phyloP scores from a whole-genome alignment of 495 filamentous ascomycete species.

The Xeromyces bisporus region DNA sequence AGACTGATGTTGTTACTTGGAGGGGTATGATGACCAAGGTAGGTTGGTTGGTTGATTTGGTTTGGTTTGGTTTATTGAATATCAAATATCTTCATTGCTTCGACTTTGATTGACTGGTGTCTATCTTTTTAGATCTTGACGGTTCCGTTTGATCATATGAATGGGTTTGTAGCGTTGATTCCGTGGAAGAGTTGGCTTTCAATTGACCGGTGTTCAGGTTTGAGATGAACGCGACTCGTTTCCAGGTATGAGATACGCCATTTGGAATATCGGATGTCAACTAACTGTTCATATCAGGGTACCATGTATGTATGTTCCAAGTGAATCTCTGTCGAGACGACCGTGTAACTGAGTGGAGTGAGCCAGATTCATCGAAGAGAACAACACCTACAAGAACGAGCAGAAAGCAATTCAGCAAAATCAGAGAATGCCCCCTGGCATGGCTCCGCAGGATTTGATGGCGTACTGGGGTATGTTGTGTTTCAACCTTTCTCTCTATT shows the following conservation, averaged over 20 bases:
- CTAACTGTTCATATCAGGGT: slow-evolving; percentile 32
- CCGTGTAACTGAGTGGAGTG: slow-evolving; percentile 4
- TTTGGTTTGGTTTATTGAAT: background rate
- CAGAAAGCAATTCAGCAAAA: slow-evolving; percentile 33
- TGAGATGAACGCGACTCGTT: slow-evolving; percentile 87
- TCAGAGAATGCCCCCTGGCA: slow-evolving; percentile 35
- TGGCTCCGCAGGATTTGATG: slow-evolving; percentile 47
- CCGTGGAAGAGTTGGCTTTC: background rate
- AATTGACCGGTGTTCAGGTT: slow-evolving; percentile 37
- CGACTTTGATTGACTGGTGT: background rate
- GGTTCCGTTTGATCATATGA: slow-evolving; percentile 61
- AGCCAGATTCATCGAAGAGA: slow-evolving; percentile 81
- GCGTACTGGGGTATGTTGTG: slow-evolving; percentile 39
- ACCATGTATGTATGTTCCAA: slow-evolving; percentile 46
- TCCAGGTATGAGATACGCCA: slow-evolving; percentile 45
- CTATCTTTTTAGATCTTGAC: slow-evolving; percentile 53
- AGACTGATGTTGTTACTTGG: slow-evolving; percentile 81
- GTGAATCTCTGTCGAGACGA: background rate
- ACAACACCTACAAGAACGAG: slow-evolving; percentile 48
- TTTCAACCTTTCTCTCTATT: too few relatives aligned
- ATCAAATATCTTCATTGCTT: background rate
- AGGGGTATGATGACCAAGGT: slow-evolving; percentile 98
- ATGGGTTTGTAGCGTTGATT: slow-evolving; percentile 39
- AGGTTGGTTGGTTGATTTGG: slow-evolving; percentile 1
- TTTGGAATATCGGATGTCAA: slow-evolving; percentile 4